A percentile compares a stretch with the other conserved stretches of the same genome.
phyloP scores from a whole-genome alignment of 2,329 filamentous ascomycete species.

The Diplocarpon mali region DNA sequence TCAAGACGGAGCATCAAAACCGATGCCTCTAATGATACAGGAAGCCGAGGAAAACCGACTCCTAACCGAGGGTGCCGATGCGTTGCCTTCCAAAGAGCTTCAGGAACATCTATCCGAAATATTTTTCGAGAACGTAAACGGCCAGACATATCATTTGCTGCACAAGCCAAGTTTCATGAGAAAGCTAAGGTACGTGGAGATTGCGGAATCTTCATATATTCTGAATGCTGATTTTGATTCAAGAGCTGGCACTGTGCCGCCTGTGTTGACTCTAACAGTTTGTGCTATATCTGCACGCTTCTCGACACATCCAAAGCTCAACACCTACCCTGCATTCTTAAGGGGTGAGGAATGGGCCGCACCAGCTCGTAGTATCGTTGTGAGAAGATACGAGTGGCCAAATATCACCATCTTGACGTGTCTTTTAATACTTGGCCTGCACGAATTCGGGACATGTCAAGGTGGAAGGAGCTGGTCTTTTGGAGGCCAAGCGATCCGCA shows the following conservation, averaged over 20 bases:
- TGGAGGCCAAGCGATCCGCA: slow-evolving; percentile 86
- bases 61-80: slow-evolving; percentile 70
- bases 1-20: slow-evolving; percentile 36
- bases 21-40: slow-evolving; percentile 44
- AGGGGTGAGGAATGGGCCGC: slow-evolving; percentile 87
- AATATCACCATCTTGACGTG: slow-evolving; percentile 95
- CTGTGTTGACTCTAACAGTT: slow-evolving; percentile 84
- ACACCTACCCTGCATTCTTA: slow-evolving; percentile 62
- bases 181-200: slow-evolving; percentile 51
- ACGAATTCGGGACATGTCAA: slow-evolving; percentile 95
- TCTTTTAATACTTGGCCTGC: slow-evolving; percentile 75
- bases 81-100: slow-evolving; percentile 72
- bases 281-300: slow-evolving; percentile 94
- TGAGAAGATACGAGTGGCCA: slow-evolving; percentile 82
- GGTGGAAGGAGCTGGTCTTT: slow-evolving; percentile 93
- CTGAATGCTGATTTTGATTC: slow-evolving; percentile 11
- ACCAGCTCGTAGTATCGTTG: slow-evolving; percentile 75
- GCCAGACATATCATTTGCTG: slow-evolving; percentile 85
- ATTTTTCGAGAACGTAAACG: slow-evolving; percentile 93
- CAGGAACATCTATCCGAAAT: slow-evolving; percentile 90
- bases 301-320: slow-evolving; percentile 74
- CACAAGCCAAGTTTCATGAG: slow-evolving; percentile 98
- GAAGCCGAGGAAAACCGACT: slow-evolving; percentile 67
- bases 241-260: slow-evolving; percentile 69
- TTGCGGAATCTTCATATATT: background rate